These are phyloP conservation scores for Salix suchowensis DNA, from an alignment of 345 rosid genomes.

Conservation along the genomic window DNA sequence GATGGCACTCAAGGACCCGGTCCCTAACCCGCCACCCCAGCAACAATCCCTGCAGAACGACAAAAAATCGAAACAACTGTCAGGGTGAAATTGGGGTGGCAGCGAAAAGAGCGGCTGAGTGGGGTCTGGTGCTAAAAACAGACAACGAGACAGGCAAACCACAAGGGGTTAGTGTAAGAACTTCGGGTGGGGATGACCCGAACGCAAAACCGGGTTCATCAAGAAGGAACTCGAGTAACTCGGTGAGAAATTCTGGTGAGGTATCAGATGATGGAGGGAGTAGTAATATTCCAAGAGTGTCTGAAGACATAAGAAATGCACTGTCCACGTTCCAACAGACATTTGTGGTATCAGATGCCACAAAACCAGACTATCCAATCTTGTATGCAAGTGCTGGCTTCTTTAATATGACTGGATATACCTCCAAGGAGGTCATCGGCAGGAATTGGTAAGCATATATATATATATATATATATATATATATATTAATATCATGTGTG, in stretches of 20 bases:
- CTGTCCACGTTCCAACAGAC: constrained; percentile 89
- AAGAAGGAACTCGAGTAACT: constrained; percentile 58
- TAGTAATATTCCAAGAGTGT: constrained; percentile 55
- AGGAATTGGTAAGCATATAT: constrained; percentile 63
- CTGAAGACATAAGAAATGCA: constrained; percentile 75
- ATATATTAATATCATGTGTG: no score
- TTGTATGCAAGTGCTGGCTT: constrained; percentile 97
- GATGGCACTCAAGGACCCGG: constrained; percentile 76
- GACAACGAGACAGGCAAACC: constrained; percentile 82
- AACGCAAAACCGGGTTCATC: constrained; percentile 38
- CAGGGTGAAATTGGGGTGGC: constrained; percentile 52
- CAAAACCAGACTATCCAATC: constrained; percentile 82
- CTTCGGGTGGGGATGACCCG: constrained; percentile 71
- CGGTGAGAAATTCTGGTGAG: constrained; percentile 73
- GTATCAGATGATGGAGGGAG: constrained; percentile 39
- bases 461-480: no score
- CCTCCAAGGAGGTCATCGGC: constrained; percentile 87
- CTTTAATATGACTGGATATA: constrained; percentile 94
- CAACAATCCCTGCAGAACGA: constrained; percentile 5
- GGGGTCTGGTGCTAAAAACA: constrained; percentile 85
- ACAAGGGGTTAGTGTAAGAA: constrained; percentile 65
- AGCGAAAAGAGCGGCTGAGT: constrained; percentile 89
- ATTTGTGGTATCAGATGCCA: constrained; percentile 91
- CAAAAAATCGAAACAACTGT: constrained; percentile 12
- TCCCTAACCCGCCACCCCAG: constrained; percentile 13